These are phyloP conservation scores for Daldinia grandis DNA, from an alignment of 495 filamentous ascomycete genomes.

Conservation along the genomic window DNA sequence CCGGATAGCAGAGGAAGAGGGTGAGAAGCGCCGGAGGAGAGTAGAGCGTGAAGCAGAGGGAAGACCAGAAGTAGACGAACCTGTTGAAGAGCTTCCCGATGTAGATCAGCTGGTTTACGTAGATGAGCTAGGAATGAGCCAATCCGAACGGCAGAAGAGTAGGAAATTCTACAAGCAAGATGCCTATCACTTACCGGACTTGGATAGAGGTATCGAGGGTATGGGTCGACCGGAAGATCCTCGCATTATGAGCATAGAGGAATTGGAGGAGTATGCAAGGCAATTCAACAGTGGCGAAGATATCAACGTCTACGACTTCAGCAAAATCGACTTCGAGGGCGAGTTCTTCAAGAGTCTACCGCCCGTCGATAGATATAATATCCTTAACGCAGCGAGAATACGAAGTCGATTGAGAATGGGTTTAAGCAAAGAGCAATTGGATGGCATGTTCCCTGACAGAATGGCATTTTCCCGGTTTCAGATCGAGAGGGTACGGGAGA, in stretches of 20 bases:
- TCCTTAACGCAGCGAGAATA: slow-evolving; percentile 89
- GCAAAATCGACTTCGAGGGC: slow-evolving; percentile 96
- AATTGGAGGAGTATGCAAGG: slow-evolving; percentile 88
- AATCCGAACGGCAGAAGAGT: slow-evolving; percentile 74
- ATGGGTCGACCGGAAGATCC: slow-evolving; percentile 94
- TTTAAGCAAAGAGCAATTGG: slow-evolving; percentile 92
- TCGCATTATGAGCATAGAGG: slow-evolving; percentile 91
- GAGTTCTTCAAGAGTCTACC: slow-evolving; percentile 92
- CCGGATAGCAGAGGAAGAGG: slow-evolving; percentile 83
- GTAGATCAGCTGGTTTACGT: slow-evolving; percentile 78
- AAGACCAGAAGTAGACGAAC: slow-evolving; percentile 54
- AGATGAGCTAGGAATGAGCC: slow-evolving; percentile 84
- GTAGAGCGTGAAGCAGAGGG: slow-evolving; percentile 34
- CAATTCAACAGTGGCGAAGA: slow-evolving; percentile 94
- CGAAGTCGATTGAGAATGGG: slow-evolving; percentile 92
- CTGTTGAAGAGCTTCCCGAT: slow-evolving; percentile 73
- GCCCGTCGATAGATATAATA: slow-evolving; percentile 92
- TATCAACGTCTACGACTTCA: slow-evolving; percentile 97
- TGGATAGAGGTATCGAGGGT: slow-evolving; percentile 75
- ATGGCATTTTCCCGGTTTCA: slow-evolving; percentile 98
- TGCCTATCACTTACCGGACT: slow-evolving; percentile 89
- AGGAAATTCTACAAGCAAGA: slow-evolving; percentile 90
- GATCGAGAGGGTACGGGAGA: slow-evolving; percentile 88
- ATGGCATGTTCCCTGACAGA: slow-evolving; percentile 95
- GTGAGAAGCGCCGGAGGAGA: slow-evolving; percentile 66